phyloP scores from a whole-genome alignment of 345 rosid genomes.

The Aquilaria sinensis region DNA sequence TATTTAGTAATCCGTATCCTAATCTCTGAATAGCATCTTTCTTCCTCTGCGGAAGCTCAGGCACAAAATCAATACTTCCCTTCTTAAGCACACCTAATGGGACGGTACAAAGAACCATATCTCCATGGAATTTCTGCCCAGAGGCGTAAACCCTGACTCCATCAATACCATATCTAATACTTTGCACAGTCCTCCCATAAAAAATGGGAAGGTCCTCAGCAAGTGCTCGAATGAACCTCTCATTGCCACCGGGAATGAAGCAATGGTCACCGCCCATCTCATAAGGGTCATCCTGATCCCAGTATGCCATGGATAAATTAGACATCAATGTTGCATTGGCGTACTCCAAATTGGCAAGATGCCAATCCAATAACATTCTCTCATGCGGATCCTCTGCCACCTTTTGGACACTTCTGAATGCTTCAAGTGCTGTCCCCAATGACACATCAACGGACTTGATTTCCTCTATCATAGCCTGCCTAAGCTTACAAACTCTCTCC shows the following conservation, averaged over 20 bases:
- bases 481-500: conserved; percentile 93
- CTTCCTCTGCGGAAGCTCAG: conserved; percentile 84
- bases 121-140: conserved; percentile 74
- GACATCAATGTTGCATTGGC: conserved; percentile 92
- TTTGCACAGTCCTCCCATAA: conserved; percentile 62
- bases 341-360: conserved; percentile 85
- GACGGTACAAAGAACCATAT: conserved; percentile 87
- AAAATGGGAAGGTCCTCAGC: conserved; percentile 86
- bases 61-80: conserved; percentile 67
- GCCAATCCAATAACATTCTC: conserved; percentile 92
- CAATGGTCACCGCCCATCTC: conserved; percentile 99
- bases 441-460: conserved; percentile 79
- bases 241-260: conserved; percentile 93
- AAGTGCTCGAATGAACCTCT: conserved; percentile 72
- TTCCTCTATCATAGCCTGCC: conserved; percentile 94
- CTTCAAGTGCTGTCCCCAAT: conserved; percentile 82
- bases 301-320: conserved; percentile 84
- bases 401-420: conserved; percentile 65
- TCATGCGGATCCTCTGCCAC: conserved; percentile 78
- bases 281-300: conserved; percentile 99
- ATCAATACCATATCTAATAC: conserved; percentile 71
- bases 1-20: conserved; percentile 82
- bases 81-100: conserved; percentile 85
- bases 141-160: conserved; percentile 70
- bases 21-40: conserved; percentile 74